These are phyloP conservation scores for Cladorrhinum sp. DNA, from an alignment of 2,329 filamentous ascomycete genomes.

Conservation along the genomic window DNA sequence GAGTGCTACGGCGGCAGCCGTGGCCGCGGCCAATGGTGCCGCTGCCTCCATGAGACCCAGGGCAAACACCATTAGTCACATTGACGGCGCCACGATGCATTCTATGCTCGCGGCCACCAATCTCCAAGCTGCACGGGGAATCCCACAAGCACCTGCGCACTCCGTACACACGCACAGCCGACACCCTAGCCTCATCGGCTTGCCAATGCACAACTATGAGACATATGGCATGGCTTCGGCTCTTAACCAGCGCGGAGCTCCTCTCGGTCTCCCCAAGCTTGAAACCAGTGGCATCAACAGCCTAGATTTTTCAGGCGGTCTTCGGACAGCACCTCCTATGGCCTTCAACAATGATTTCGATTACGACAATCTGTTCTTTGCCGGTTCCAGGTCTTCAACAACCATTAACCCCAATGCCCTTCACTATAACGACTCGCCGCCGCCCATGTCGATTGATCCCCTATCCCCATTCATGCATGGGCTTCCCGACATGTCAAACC, in stretches of 20 bases:
- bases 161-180: conserved; percentile 55
- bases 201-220: conserved; percentile 57
- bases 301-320: conserved; percentile 63
- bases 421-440: conserved; percentile 79
- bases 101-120: conserved; percentile 61
- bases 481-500: conserved; percentile 56
- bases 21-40: conserved; percentile 43
- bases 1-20: conserved; percentile 41
- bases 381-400: conserved; percentile 55
- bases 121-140: conserved; percentile 48
- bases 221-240: conserved; percentile 71
- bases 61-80: conserved; percentile 94
- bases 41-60: conserved; percentile 72
- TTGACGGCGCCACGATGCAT: conserved; percentile 74
- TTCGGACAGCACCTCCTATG: conserved; percentile 74
- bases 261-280: conserved; percentile 73
- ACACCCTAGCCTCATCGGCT: conserved; percentile 70
- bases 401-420: conserved; percentile 72
- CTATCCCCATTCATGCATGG: conserved; percentile 56
- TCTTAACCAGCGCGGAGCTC: conserved; percentile 63
- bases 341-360: conserved; percentile 66
- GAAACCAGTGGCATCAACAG: conserved; percentile 70
- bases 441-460: conserved; percentile 61
- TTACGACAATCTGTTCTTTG: conserved; percentile 68
- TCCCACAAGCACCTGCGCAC: conserved; percentile 31